These are phyloP conservation scores for Alopecurus myosuroides DNA, from an alignment of 176 grass and related monocot genomes.

Conservation along the genomic window DNA sequence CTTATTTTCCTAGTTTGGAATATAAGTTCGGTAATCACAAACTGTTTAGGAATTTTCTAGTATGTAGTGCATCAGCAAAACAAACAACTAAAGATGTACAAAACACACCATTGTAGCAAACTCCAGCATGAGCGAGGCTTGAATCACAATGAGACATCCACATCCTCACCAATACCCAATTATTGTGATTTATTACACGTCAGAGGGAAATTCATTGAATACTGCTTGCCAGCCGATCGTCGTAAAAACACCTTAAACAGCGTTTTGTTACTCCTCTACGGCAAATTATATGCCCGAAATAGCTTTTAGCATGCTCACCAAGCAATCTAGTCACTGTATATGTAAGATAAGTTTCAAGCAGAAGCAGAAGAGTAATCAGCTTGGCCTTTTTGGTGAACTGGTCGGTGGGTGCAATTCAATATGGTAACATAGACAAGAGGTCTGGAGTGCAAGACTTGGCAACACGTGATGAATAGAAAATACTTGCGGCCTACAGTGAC, in stretches of 20 bases:
- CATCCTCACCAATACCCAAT: not conserved
- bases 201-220: not conserved
- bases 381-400: not conserved
- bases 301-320: not conserved
- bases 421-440: not conserved
- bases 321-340: not conserved
- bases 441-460: not conserved
- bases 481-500: not conserved
- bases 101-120: not conserved
- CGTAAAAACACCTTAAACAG: not conserved
- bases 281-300: not conserved
- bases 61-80: not conserved
- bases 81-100: not conserved
- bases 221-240: not conserved
- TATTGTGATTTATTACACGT: not conserved
- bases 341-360: not conserved
- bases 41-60: not conserved
- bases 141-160: not conserved
- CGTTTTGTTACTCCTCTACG: not conserved
- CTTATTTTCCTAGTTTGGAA: conserved; percentile 1
- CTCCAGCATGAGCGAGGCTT: not conserved
- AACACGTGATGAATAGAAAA: not conserved
- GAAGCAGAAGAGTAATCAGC: not conserved
- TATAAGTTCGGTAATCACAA: not conserved
- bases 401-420: not conserved